These are phyloP conservation scores for Boletus bicolor DNA, from an alignment of 768 basidiomycete genomes.

Conservation along the genomic window DNA sequence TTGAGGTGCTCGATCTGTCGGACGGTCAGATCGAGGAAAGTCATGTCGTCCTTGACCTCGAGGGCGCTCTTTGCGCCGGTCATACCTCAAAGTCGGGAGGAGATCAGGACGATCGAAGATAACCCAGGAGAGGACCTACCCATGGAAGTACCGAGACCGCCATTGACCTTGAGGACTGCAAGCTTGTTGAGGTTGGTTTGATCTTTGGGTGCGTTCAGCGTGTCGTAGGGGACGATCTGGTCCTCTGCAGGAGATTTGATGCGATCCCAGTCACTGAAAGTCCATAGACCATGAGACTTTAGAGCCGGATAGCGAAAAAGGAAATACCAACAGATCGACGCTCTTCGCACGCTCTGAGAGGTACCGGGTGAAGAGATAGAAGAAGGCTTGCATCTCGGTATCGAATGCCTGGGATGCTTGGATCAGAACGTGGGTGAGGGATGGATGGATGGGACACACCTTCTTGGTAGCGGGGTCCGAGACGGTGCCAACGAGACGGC, in stretches of 20 bases:
- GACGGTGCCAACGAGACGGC: conserved; percentile 85
- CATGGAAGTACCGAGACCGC: conserved; percentile 69
- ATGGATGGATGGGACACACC: conserved; percentile 40
- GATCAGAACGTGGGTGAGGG: conserved; percentile 16
- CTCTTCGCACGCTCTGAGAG: conserved; percentile 64
- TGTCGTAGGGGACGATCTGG: conserved; percentile 59
- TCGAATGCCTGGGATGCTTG: conserved; percentile 55
- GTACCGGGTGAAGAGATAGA: conserved; percentile 80
- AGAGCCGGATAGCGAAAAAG: conserved; percentile 7
- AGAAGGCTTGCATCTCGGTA: conserved; percentile 82
- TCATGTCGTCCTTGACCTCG: conserved; percentile 73
- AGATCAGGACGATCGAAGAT: conserved; percentile 1
- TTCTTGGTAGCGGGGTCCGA: conserved; percentile 77
- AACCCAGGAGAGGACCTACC: conserved; percentile 28
- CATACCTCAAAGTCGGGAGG: conserved; percentile 38
- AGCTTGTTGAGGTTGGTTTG: conserved; percentile 59
- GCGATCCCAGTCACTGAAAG: conserved; percentile 35
- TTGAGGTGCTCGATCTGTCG: conserved; percentile 71
- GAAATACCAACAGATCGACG: conserved; percentile 59
- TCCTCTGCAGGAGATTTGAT: conserved; percentile 65
- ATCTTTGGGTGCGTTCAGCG: conserved; percentile 45
- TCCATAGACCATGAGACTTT: not conserved
- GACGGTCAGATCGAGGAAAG: conserved; percentile 63
- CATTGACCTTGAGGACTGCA: conserved; percentile 77
- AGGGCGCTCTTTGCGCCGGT: conserved; percentile 67